These are phyloP conservation scores for Claviceps digitariae DNA, from an alignment of 2,329 filamentous ascomycete species.

Conservation along the genomic window DNA sequence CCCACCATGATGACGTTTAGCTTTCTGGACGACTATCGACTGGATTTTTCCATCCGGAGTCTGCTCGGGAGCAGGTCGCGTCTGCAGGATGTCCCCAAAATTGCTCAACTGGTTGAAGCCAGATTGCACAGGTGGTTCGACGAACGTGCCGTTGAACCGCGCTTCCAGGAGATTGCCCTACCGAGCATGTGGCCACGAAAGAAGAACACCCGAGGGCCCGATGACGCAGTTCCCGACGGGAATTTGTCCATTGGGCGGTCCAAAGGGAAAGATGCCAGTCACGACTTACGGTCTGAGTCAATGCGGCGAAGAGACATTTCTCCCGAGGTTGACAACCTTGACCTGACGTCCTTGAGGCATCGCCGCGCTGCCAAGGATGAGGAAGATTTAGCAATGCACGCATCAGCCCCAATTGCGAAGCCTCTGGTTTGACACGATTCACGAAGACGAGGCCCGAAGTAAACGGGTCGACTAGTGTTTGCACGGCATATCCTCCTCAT, in stretches of 20 bases:
- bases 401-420: constrained; percentile 27
- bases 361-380: constrained; percentile 24
- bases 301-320: constrained; percentile 27
- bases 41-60: constrained; percentile 71
- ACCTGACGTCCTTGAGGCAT: constrained; percentile 24
- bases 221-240: constrained; percentile 37
- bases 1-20: constrained; percentile 90
- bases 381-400: constrained; percentile 31
- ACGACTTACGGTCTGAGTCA: constrained; percentile 37
- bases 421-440: not conserved
- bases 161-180: constrained; percentile 75
- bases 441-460: no score
- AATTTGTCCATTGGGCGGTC: constrained; percentile 35
- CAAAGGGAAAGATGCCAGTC: constrained; percentile 39
- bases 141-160: constrained; percentile 70
- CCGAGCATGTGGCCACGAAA: constrained; percentile 75
- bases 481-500: no score
- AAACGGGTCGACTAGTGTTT: no score
- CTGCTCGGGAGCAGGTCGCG: constrained; percentile 67
- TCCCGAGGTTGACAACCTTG: constrained; percentile 28
- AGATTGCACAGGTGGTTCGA: constrained; percentile 79
- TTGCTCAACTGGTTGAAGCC: constrained; percentile 70
- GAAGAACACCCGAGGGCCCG: constrained; percentile 65
- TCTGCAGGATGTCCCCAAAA: constrained; percentile 77
- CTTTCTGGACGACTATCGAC: constrained; percentile 76